A percentile compares a stretch with the other conserved stretches of the same genome.
Conservation (phyloP, 139 green algal species). For the Klebsormidium nitens region DNA sequence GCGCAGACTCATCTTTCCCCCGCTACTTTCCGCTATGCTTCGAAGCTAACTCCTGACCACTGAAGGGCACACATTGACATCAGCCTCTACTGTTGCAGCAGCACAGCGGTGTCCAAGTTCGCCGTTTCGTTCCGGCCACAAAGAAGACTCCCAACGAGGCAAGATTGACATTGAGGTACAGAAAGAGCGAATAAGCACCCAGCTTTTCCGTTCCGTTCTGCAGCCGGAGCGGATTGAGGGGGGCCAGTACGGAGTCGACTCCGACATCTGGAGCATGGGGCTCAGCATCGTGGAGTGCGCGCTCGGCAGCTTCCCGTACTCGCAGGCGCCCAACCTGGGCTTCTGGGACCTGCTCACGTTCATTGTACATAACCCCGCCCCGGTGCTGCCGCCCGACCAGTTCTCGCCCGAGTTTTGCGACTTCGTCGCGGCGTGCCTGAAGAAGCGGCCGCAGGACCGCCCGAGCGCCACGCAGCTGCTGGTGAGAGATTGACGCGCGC, state of each 20-base stretch:
- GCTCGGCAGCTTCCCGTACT: constrained; percentile 85
- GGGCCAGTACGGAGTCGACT: constrained; percentile 64
- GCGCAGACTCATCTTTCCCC: too few species aligned
- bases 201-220: not conserved
- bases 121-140: too few species aligned
- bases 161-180: too few species aligned
- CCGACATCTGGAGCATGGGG: constrained; percentile 65
- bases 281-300: constrained; percentile 82
- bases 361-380: constrained; percentile 57
- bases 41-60: too few species aligned
- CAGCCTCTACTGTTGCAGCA: too few species aligned
- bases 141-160: too few species aligned
- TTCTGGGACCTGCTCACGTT: constrained; percentile 46
- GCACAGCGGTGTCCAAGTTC: too few species aligned
- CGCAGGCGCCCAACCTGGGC: constrained; percentile 33
- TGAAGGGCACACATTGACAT: too few species aligned
- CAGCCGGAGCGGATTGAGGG: constrained; percentile 85
- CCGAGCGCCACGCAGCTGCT: too few species aligned
- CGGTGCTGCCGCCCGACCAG: constrained; percentile 33
- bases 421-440: constrained; percentile 62
- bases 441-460: too few species aligned
- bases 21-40: too few species aligned
- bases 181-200: not conserved
- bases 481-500: too few species aligned
- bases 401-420: constrained; percentile 68